Evolutionary conservation across 1,284 basidiomycete species (phyloP).

Genomic region (Rhodotorula sp.): DNA sequence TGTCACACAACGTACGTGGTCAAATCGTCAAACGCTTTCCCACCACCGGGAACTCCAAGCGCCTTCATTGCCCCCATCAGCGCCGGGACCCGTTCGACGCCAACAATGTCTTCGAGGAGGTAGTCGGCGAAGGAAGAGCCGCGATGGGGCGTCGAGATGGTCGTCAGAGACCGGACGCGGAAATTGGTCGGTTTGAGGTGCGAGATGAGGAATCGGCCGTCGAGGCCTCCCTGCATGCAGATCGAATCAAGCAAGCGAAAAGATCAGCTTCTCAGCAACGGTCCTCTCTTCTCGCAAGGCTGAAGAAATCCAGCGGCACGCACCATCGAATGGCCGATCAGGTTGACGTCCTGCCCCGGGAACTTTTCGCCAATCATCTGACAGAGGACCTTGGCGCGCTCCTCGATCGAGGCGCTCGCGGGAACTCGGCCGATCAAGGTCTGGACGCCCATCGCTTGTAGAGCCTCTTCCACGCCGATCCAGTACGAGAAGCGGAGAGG

Average conservation of each 20-base stretch:
- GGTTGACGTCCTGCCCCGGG: conserved; percentile 76
- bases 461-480: conserved; percentile 87
- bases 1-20: conserved; percentile 62
- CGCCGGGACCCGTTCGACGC: conserved; percentile 56
- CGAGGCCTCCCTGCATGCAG: conserved; percentile 72
- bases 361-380: conserved; percentile 73
- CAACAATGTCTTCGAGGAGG: conserved; percentile 73
- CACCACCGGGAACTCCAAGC: conserved; percentile 77
- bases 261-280: background rate
- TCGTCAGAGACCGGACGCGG: conserved; percentile 75
- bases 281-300: too few species aligned
- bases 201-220: conserved; percentile 75
- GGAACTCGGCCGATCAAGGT: conserved; percentile 89
- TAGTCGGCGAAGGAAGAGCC: conserved; percentile 92
- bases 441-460: conserved; percentile 82
- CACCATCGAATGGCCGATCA: conserved; percentile 93
- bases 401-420: conserved; percentile 63
- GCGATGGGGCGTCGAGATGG: conserved; percentile 86
- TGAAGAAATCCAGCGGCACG: conserved; percentile 28
- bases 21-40: conserved; percentile 82
- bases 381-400: conserved; percentile 83
- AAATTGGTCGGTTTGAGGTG: conserved; percentile 53
- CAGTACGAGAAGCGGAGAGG: conserved; percentile 86
- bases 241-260: conserved; percentile 4
- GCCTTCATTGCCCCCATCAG: conserved; percentile 69